These are phyloP conservation scores for Cutaneotrichosporon sp. DNA, from an alignment of 1,284 basidiomycete species.

Conservation along the genomic window DNA sequence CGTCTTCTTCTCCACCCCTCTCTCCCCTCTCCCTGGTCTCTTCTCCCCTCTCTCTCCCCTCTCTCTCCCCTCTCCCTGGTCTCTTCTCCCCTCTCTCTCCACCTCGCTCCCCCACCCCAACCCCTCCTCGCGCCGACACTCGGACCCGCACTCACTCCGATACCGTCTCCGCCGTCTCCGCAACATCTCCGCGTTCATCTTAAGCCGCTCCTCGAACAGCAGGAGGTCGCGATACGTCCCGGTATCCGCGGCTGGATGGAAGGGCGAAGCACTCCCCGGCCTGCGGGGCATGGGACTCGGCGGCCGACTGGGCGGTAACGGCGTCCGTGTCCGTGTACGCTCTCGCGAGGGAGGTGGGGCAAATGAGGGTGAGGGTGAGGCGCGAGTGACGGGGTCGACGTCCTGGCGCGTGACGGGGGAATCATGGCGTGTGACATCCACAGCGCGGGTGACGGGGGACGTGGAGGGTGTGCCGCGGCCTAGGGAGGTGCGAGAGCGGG, in stretches of 20 bases:
- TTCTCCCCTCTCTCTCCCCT: too few relatives aligned
- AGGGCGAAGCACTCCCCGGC: constrained; percentile 42
- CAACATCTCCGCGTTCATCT: constrained; percentile 81
- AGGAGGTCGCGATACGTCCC: constrained; percentile 84
- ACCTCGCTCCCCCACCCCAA: background rate
- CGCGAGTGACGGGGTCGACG: background rate
- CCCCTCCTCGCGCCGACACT: background rate
- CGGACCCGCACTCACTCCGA: constrained; percentile 64
- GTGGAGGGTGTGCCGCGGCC: background rate
- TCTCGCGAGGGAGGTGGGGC: background rate
- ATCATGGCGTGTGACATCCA: background rate
- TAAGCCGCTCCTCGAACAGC: constrained; percentile 92
- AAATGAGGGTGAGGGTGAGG: background rate
- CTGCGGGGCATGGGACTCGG: constrained; percentile 6
- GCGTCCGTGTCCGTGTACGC: constrained; percentile 1
- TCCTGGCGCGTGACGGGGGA: background rate
- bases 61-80: background rate
- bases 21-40: background rate
- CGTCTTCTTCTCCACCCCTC: background rate
- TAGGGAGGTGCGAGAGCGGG: background rate
- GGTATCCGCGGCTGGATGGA: constrained; percentile 66
- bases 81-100: background rate
- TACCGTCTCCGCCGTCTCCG: constrained; percentile 80
- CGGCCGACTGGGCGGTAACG: background rate
- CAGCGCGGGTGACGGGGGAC: background rate